phyloP scores from a whole-genome alignment of 192 early-diverging fungal species.

The Thamnidium elegans region DNA sequence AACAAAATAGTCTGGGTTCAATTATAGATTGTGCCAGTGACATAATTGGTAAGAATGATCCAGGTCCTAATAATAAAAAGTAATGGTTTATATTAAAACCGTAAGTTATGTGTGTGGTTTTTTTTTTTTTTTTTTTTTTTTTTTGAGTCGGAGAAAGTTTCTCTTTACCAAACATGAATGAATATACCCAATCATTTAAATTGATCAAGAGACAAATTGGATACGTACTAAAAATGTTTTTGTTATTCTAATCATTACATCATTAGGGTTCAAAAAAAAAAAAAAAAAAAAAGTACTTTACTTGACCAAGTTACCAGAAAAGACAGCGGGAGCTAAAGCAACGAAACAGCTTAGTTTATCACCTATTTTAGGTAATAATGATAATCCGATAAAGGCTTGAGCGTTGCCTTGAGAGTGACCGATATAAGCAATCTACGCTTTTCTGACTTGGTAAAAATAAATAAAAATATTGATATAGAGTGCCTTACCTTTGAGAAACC shows the following conservation, averaged over 20 bases:
- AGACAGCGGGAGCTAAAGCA: conserved; percentile 77
- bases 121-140: too few species aligned
- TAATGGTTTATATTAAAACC: not conserved
- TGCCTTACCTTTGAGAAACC: conserved; percentile 34
- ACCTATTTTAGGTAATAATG: conserved; percentile 73
- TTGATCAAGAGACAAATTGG: conserved; percentile 9
- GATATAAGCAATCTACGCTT: conserved; percentile 67
- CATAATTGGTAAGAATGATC: conserved; percentile 48
- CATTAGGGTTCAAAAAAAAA: not conserved
- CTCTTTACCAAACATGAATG: conserved; percentile 19
- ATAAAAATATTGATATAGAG: not conserved
- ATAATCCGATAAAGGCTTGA: conserved; percentile 84
- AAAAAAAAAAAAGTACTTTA: not conserved
- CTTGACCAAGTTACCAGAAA: conserved; percentile 11
- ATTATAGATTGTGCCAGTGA: conserved; percentile 25
- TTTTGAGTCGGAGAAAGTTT: too few species aligned
- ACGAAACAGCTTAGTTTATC: conserved; percentile 85
- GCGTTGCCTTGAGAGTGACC: conserved; percentile 95
- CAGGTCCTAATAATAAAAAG: conserved; percentile 1
- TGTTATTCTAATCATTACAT: not conserved
- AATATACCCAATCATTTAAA: conserved; percentile 5
- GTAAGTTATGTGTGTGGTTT: too few species aligned
- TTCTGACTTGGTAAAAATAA: not conserved
- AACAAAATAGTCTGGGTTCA: conserved; percentile 29
- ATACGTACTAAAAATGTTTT: conserved; percentile 7